These are phyloP conservation scores for Plasmodium chabaudi DNA, from an alignment of 169 alveolate genomes.

Conservation along the genomic window DNA sequence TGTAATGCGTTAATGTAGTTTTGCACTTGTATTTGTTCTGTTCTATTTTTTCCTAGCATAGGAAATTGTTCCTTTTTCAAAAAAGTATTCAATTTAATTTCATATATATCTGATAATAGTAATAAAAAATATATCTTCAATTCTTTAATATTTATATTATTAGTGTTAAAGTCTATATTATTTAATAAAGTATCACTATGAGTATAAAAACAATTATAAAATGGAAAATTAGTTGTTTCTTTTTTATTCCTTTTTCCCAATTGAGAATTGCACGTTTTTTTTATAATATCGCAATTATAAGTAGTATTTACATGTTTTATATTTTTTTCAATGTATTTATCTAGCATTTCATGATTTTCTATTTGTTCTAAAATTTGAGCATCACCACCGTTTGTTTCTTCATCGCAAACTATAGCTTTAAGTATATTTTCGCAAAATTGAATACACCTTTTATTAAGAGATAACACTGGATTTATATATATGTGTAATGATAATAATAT, in stretches of 20 bases:
- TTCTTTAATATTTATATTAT: constrained; percentile 12
- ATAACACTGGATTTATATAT: constrained; percentile 32
- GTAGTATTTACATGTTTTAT: too few species aligned
- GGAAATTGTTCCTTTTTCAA: not conserved
- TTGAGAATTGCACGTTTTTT: too few species aligned
- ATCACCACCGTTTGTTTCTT: not conserved
- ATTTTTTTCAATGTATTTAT: not conserved
- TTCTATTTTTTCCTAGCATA: not conserved
- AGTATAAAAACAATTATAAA: not conserved
- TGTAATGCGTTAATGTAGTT: not conserved
- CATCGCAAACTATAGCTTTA: not conserved
- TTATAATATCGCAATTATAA: too few species aligned
- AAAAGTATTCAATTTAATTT: constrained; percentile 3
- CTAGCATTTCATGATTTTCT: too few species aligned
- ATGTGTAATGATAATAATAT: constrained; percentile 25
- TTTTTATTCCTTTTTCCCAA: not conserved
- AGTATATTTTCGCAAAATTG: constrained; percentile 26
- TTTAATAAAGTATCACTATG: not conserved
- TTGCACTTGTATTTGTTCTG: not conserved
- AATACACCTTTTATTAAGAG: constrained; percentile 14
- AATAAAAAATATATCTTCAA: constrained; percentile 19
- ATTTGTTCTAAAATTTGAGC: not conserved
- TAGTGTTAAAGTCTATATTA: not conserved
- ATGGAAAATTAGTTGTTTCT: not conserved
- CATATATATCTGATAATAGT: constrained; percentile 22